Base-by-base conservation (phyloP, 1,139 yeast genomes). In the Diutina scorzettiae region DNA sequence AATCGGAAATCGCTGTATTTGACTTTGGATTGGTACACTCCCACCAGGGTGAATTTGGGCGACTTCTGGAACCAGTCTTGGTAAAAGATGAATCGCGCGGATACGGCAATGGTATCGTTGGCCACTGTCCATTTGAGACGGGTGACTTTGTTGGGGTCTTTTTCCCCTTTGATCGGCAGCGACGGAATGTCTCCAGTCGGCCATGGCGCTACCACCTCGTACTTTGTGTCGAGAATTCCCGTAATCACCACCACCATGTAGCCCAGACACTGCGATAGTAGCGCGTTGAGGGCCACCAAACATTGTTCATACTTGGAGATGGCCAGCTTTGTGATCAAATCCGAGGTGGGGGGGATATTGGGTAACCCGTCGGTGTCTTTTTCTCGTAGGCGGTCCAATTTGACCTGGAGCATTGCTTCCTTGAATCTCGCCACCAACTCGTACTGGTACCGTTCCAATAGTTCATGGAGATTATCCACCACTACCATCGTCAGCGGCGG, bases 1-100 rank as follows among this genome's bases (percentile, higher is more conserved):
- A 34, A 23, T 2, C 28, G 16, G 12, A 34, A 34, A 5, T 34
- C 28, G 3, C 17, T 16, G 23, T 34, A 14, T 11, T 28, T 34
- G 8, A 34, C 28, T 5, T 23, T 23, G 9, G 28, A n/a, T 16
- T 34, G 18, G 28, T 34, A 34, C n/a, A 6, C 7, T 3, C 8
- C 9, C 17, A 11, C 19, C 39, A 23, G 19, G 19, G 39, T 28
- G 23, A 34, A 34, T 12, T 23, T 12, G 2, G 39, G 39, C n/a
- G 39, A 14, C 23, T 34, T 34, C 18, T 34, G 39, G 29, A 7
- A 23, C 39, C 39, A 34, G 18, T 34, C 39, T 8, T 19, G 24
- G 24, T 14, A 34, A 16, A 34, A 34, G 12, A 16, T 23, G 20
- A 34, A 34, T 9, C 39, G 39, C 6, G 27, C 28, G 17, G 24